Base-by-base conservation (phyloP, 352 stramenopile genomes). In the Pythium brachiatum region DNA sequence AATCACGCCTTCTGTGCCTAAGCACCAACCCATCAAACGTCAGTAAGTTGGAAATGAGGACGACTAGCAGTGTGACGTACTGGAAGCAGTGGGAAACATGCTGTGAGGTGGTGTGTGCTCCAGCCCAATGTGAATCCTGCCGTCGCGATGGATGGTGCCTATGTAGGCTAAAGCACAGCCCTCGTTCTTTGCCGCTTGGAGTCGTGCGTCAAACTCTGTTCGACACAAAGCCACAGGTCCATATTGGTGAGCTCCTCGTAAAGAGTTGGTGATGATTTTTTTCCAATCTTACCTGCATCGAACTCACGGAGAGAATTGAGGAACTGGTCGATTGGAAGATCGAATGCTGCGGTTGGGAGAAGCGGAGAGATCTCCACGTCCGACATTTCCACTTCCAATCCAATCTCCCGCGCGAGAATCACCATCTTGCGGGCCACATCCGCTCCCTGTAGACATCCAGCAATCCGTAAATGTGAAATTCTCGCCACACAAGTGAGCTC, bases 371-470 rank as follows among this genome's bases (percentile, higher is more conserved):
- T 77, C 31, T 62, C 47, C 25, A 92, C 70, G 59, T 79, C 50
- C 0, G 52, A 46, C 27, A 71, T 62, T 4, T 87, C 71, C 1
- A 66, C 63, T 2, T 55, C 60, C 18, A 83, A 34, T 9, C 77
- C 76, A n/a, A 81, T 57, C 60, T 88, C 75, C 13, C 83, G 72
- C 12, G 79, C 83, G 3, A 90, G 54, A 55, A 90, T 90, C 31
- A 88, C 64, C 41, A 83, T 79, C 64, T 92, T 92, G 11, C 81
- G 66, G 5, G 74, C 81, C 7, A 92, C 79, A 52, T 92, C 83
- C 20, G 77, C 75, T 9, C 83, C 81, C 70, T 86, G 65, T 9
- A 51, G 9, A 47, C 18, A 34, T 56, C 1, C 5, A 8, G 15
- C 25, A 29, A 18, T 25, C 20, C 9, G 12, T 47, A 11, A 50